Percentiles rank a stretch among this genome's conserved stretches.
Evolutionary conservation across 2,329 filamentous ascomycete species (phyloP).

Genomic region (Aureobasidium sp.): DNA sequence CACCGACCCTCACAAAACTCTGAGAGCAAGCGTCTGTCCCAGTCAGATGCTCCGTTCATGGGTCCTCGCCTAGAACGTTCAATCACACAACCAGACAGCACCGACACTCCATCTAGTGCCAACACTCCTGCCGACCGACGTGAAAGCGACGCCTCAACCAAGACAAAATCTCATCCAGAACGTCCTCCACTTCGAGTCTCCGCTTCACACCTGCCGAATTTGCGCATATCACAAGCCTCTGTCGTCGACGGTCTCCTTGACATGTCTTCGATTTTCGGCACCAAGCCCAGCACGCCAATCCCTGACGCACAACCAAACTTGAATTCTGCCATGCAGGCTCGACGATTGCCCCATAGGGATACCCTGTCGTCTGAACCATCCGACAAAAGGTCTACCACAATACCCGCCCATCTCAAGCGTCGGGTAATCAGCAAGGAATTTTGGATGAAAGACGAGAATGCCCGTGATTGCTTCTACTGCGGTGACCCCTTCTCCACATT

Average conservation of each 20-base stretch:
- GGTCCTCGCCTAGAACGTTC: slow-evolving; percentile 6
- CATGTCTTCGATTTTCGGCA: not conserved
- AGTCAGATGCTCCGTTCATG: slow-evolving; percentile 15
- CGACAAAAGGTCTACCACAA: slow-evolving; percentile 19
- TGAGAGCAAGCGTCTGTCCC: slow-evolving; percentile 9
- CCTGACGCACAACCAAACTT: slow-evolving; percentile 17
- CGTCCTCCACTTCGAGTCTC: slow-evolving; percentile 36
- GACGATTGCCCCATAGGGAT: slow-evolving; percentile 2
- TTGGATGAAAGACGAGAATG: slow-evolving; percentile 99
- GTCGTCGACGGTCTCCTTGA: slow-evolving; percentile 26
- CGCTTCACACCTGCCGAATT: slow-evolving; percentile 43
- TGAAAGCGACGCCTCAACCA: slow-evolving; percentile 4
- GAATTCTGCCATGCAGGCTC: slow-evolving; percentile 15
- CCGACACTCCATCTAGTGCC: not conserved
- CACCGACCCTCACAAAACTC: not conserved
- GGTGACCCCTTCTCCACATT: slow-evolving; percentile 88
- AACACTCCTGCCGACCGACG: not conserved
- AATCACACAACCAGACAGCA: not conserved
- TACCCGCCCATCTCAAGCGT: slow-evolving; percentile 62
- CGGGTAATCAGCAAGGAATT: slow-evolving; percentile 91
- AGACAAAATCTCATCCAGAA: not conserved
- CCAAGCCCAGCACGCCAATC: slow-evolving; percentile 3
- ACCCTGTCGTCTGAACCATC: not conserved
- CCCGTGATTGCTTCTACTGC: slow-evolving; percentile 93
- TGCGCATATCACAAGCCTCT: slow-evolving; percentile 39